Evolutionary conservation across 768 basidiomycete species (phyloP), one percentile per base, ranked within the genome.

Genomic region (Cytidiella melzeri): DNA sequence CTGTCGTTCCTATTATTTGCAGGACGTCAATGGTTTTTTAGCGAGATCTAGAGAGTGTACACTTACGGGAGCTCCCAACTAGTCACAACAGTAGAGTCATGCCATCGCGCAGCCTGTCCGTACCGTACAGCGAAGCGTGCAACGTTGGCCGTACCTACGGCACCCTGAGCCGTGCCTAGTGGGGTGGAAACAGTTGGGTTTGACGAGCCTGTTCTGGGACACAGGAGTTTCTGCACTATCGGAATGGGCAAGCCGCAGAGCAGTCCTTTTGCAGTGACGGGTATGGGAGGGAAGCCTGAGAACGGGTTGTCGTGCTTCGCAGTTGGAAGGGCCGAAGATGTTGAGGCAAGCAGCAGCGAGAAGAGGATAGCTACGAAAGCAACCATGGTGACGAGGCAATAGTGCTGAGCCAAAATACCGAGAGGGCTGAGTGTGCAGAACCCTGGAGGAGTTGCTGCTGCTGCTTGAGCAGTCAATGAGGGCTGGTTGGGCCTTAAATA

Each of bases 21-120:
- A 52, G 53, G 42, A 41, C 28, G 45, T 25, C 18, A 1, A 4
- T n/a, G 38, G 19, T 18, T 34, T 7, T 34, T 15, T 7, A 15
- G 3, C 21, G 13, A 34, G 27, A 13, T 6, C 30, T 27, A 28
- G 19, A n/a, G 7, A 15, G 30, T 34, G 23, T 26, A 18, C 15
- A 68, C 81, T 59, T 60, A 87, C 86, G 84, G 82, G 36, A 84
- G 69, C 48, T 63, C 56, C 87, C 86, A 88, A 9, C 67, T 60
- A 0, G 75, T 71, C 2, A 70, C 77, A 2, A 81, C 57, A 2
- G 71, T 65, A 1, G 87, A 82, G 5, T 74, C 68, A 39, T 69
- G 64, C 82, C 84, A 90, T 48, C 87, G 73, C 12, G 68, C 52
- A 5, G 83, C 81, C 48, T 69, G 70, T 6, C 79, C 87, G 61